Base-by-base conservation (phyloP, 805 yeast species). In the Metschnikowia proteae region DNA sequence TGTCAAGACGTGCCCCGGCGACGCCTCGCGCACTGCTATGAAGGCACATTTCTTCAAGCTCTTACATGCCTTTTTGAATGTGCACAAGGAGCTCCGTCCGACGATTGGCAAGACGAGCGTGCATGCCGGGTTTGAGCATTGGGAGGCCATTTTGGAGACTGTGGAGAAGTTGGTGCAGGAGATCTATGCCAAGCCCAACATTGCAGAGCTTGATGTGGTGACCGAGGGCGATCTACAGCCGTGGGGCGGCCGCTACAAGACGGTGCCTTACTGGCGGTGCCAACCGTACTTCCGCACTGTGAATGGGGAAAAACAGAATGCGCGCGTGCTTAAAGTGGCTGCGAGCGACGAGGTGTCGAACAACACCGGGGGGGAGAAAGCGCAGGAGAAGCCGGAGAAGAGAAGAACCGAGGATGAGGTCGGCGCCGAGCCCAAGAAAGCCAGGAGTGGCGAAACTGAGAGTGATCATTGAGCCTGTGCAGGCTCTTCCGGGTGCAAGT, bases 231-330 rank as follows among this genome's bases (percentile, higher is more conserved):
- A 77, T 5, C 38, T 60, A 1, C 81, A 82, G 56, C 61, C 67
- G 25, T 86, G 95, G 91, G 96, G 96, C 42, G 96, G 96, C 0
- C 59, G 75, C 10, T 92, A 94, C 64, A 82, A 82, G 63, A 78
- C 76, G 4, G 81, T 92, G 11, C 98, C 99, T 1, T 90, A 86
- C 64, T 92, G 98, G 98, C 78, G 98, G 60, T 83, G 96, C 55
- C 99, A 92, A 68, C 99, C 99, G 2, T 86, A 88, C 63, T 92
- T 92, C 74, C 77, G 99, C 58, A 83, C 84, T 2, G 96, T 92
- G 1, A 80, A 88, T 63, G 98, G 98, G 23, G 82, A 70, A 48
- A 71, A 70, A 53, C 74, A 70, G 44, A 72, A 70, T 50, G 63
- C 70, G 1, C 57, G 74, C 31, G 58, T 59, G 11, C 61, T 72